Evolutionary conservation across 2,329 filamentous ascomycete genomes (phyloP), one percentile per base, ranked within the genome.

Genomic region (Leptographium lundbergii): DNA sequence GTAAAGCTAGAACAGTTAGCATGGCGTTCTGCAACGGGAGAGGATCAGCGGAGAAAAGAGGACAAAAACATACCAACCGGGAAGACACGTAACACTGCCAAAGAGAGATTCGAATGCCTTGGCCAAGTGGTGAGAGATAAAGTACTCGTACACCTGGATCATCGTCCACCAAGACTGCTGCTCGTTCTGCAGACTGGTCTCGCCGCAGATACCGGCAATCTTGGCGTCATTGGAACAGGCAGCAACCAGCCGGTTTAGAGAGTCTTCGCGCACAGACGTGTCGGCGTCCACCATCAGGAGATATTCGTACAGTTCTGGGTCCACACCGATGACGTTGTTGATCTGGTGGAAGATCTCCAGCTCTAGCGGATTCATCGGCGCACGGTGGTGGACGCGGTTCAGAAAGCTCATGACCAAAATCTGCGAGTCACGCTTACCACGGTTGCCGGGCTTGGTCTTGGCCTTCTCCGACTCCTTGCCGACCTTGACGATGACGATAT

Each of bases 71-170:
- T 83, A 96, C 92, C 94, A 99, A 81, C 94, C 94, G 64, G 94
- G 94, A 77, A 99, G 85, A 86, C 94, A 99, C 61, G 94, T 99
- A 62, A 99, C 94, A 72, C 90, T 95, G 69, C 91, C 94, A 69
- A 99, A 99, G 61, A 99, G 82, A 61, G 91, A 96, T 72, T 99
- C 94, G 69, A 99, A 99, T 62, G 94, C 90, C 77, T 99, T 99
- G 58, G 94, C 80, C 71, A 99, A 76, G 73, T 99, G 88, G 79
- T 99, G 94, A 34, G 94, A 97, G 69, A 99, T 99, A 72, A 91
- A 99, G 78, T 99, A 99, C 72, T 99, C 94, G 75, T 99, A 99
- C 64, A 99, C 94, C 72, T 99, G 94, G 68, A 99, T 99, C 94
- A 99, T 99, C 14, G 94, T 99, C 89, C 90, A 96, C 91, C 91